These are phyloP conservation scores for Porcisia hertigi DNA, from an alignment of 208 protist species.

Conservation along the genomic window DNA sequence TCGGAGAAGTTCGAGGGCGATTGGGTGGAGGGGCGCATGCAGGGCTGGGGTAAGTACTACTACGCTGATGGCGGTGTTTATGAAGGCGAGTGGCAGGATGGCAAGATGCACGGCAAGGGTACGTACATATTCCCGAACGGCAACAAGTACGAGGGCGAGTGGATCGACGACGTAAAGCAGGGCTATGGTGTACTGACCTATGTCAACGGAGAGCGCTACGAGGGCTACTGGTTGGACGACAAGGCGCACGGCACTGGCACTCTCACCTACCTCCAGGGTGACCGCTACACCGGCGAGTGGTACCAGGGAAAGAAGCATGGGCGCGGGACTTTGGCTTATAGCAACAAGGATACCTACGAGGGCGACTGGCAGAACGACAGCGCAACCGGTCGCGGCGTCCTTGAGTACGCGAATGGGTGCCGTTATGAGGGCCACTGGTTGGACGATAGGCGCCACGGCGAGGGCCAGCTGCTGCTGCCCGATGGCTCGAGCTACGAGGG, in stretches of 20 bases:
- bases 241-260: slow-evolving; percentile 91
- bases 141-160: slow-evolving; percentile 96
- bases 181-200: slow-evolving; percentile 90
- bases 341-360: slow-evolving; percentile 92
- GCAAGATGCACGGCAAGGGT: slow-evolving; percentile 92
- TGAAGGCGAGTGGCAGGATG: slow-evolving; percentile 91
- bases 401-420: slow-evolving; percentile 90
- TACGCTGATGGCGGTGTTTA: slow-evolving; percentile 94
- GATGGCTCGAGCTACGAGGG: slow-evolving; percentile 91
- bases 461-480: slow-evolving; percentile 77
- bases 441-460: slow-evolving; percentile 82
- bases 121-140: slow-evolving; percentile 94
- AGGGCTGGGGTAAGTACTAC: slow-evolving; percentile 94
- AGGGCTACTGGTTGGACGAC: slow-evolving; percentile 90
- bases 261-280: slow-evolving; percentile 89
- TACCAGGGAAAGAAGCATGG: slow-evolving; percentile 90
- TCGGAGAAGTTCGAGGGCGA: slow-evolving; percentile 95
- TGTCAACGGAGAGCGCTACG: slow-evolving; percentile 88
- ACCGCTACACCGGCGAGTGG: slow-evolving; percentile 93
- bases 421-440: slow-evolving; percentile 91
- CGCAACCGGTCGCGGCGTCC: slow-evolving; percentile 80
- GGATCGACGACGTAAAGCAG: slow-evolving; percentile 93
- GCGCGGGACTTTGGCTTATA: slow-evolving; percentile 87
- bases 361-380: slow-evolving; percentile 89
- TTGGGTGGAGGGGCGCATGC: slow-evolving; percentile 94